Conservation (phyloP, 2,329 filamentous ascomycete genomes). For the Tolypocladium capitatum region DNA sequence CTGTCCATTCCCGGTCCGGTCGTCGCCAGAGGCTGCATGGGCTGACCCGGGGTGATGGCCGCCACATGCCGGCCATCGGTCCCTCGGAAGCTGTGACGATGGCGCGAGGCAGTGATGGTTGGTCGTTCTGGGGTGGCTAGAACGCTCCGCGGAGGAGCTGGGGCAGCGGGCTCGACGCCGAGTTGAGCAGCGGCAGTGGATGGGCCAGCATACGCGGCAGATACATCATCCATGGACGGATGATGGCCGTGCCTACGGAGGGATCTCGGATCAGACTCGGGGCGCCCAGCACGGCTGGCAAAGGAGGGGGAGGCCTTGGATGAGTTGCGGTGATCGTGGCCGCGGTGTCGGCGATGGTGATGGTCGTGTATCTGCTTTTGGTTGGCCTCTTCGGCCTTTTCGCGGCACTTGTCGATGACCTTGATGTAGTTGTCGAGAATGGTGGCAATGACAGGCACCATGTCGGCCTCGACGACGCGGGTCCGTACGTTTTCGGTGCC, state of each 20-base stretch:
- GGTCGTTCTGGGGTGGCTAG: constrained; percentile 8
- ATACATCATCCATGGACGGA: constrained; percentile 50
- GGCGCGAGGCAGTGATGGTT: constrained; percentile 21
- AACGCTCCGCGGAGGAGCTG: constrained; percentile 4
- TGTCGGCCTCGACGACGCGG: constrained; percentile 92
- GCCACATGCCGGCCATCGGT: constrained; percentile 37
- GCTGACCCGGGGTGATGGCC: constrained; percentile 33
- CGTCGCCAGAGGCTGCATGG: constrained; percentile 50
- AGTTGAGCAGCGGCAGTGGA: constrained; percentile 17
- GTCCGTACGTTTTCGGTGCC: constrained; percentile 91
- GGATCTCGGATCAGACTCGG: constrained; percentile 45
- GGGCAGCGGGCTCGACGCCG: constrained; percentile 8
- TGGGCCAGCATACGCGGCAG: constrained; percentile 26
- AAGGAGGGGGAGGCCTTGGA: constrained; percentile 37
- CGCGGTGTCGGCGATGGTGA: constrained; percentile 33
- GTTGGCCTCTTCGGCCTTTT: constrained; percentile 74
- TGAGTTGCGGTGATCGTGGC: constrained; percentile 33
- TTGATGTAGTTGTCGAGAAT: constrained; percentile 98
- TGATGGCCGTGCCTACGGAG: constrained; percentile 71
- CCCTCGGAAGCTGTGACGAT: constrained; percentile 36
- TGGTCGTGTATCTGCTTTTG: constrained; percentile 48
- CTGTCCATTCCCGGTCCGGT: constrained; percentile 55
- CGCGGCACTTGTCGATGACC: constrained; percentile 81
- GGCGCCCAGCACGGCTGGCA: constrained; percentile 36
- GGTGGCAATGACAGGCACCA: constrained; percentile 97